These are phyloP conservation scores for Termitomyces sp. DNA, from an alignment of 768 basidiomycete species.

Conservation along the genomic window DNA sequence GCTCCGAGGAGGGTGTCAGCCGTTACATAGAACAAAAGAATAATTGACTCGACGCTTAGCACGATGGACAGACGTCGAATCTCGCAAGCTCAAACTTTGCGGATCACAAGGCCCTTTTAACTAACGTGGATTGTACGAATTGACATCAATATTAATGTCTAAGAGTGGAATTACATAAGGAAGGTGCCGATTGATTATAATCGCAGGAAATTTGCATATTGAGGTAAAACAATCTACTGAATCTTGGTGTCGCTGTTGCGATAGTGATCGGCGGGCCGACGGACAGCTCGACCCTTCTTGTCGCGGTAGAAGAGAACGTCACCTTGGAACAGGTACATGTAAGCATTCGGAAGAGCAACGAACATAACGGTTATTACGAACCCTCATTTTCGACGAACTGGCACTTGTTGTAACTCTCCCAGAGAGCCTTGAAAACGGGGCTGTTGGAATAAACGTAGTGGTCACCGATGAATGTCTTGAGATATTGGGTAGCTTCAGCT, in stretches of 20 bases:
- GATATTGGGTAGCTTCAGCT: slow-evolving; percentile 44
- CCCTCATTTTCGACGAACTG: slow-evolving; percentile 59
- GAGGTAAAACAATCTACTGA: neutral
- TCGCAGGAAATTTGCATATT: too few relatives aligned
- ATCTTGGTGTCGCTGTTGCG: neutral
- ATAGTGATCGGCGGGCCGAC: neutral
- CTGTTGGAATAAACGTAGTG: slow-evolving; percentile 43
- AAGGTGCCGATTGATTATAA: too few relatives aligned
- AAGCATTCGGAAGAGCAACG: neutral
- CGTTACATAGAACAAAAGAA: too few relatives aligned
- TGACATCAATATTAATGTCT: too few relatives aligned
- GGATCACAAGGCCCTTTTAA: too few relatives aligned
- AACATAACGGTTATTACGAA: slow-evolving; percentile 7
- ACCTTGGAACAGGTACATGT: neutral
- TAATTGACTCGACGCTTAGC: too few relatives aligned
- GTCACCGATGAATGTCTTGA: slow-evolving; percentile 47
- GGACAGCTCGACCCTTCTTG: neutral
- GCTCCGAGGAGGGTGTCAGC: too few relatives aligned
- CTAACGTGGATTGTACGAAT: too few relatives aligned
- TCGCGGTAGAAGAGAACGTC: slow-evolving; percentile 1
- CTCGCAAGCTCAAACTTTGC: too few relatives aligned
- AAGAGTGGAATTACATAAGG: too few relatives aligned
- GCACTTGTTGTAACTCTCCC: slow-evolving; percentile 54
- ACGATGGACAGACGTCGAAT: too few relatives aligned
- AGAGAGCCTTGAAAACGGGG: slow-evolving; percentile 45